Evolutionary conservation across 345 rosid species (phyloP).

Genomic region (Geranium brycei): DNA sequence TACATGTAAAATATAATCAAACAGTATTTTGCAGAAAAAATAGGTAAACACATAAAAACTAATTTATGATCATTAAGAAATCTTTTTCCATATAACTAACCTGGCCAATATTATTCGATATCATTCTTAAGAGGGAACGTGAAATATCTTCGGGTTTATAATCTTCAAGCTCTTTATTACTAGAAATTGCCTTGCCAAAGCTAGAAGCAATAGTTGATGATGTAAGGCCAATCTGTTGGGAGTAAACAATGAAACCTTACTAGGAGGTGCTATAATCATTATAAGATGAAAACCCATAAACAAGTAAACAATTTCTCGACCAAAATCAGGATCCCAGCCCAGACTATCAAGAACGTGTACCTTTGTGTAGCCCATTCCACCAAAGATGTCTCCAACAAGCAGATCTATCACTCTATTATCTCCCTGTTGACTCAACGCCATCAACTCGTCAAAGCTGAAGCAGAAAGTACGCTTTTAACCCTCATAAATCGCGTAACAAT

Average conservation of each 20-base stretch:
- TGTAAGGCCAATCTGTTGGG: conserved; percentile 55
- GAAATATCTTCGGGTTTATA: conserved; percentile 65
- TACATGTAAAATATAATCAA: neutral
- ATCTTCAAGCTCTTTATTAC: conserved; percentile 56
- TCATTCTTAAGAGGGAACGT: conserved; percentile 68
- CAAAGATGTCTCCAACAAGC: conserved; percentile 93
- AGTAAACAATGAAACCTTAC: neutral
- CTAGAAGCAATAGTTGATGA: conserved; percentile 76
- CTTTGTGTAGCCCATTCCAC: conserved; percentile 65
- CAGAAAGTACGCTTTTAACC: conserved; percentile 7
- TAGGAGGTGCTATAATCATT: neutral
- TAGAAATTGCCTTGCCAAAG: conserved; percentile 73
- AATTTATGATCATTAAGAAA: neutral
- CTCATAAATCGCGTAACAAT: conserved; percentile 1
- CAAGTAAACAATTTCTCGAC: conserved; percentile 2
- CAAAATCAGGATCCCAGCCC: no score
- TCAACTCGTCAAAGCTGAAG: conserved; percentile 60
- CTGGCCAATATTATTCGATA: conserved; percentile 78
- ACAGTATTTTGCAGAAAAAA: neutral
- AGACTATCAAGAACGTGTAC: conserved; percentile 15
- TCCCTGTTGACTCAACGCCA: conserved; percentile 63
- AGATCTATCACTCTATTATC: conserved; percentile 73
- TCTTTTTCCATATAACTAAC: conserved; percentile 22
- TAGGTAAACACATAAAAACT: no score
- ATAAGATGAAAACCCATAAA: conserved; percentile 1